Percentiles rank a stretch among this genome's conserved stretches.
Conservation (phyloP, 2,329 filamentous ascomycete species). For the Talaromyces sp. region DNA sequence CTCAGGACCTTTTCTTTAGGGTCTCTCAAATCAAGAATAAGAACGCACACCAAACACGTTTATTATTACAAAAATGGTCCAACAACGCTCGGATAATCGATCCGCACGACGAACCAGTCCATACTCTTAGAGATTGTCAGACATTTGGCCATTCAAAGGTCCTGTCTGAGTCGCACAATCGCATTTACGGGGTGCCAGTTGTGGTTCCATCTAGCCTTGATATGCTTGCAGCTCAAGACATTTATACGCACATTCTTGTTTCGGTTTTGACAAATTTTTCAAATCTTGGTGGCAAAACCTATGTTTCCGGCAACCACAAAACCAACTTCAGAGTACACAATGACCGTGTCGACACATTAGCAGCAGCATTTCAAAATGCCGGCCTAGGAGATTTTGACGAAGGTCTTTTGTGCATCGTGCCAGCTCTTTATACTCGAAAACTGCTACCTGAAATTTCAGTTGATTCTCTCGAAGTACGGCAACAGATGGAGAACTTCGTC, state of each 20-base stretch:
- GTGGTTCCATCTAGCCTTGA: not conserved
- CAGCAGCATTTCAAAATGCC: not conserved
- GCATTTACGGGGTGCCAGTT: not conserved
- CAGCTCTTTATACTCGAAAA: not conserved
- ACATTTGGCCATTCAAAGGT: not conserved
- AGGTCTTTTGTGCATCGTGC: not conserved
- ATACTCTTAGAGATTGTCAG: not conserved
- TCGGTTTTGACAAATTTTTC: not conserved
- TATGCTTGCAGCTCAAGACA: slow-evolving; percentile 7
- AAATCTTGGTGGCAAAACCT: not conserved
- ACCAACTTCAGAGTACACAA: slow-evolving; percentile 1
- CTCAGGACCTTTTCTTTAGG: not conserved
- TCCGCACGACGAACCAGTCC: not conserved
- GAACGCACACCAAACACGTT: not conserved
- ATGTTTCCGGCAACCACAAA: not conserved
- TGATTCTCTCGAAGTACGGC: not conserved
- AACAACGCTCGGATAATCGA: not conserved
- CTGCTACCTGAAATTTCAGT: not conserved
- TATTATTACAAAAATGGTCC: not conserved
- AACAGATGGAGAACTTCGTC: not conserved
- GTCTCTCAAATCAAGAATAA: not conserved
- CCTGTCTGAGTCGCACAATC: not conserved
- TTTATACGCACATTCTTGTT: slow-evolving; percentile 2
- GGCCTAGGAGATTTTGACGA: not conserved
- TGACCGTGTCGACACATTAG: not conserved